Evolutionary conservation across 352 stramenopile genomes (phyloP), one percentile per base, ranked within the genome.

Genomic region (Phytophthora niederhauseri): DNA sequence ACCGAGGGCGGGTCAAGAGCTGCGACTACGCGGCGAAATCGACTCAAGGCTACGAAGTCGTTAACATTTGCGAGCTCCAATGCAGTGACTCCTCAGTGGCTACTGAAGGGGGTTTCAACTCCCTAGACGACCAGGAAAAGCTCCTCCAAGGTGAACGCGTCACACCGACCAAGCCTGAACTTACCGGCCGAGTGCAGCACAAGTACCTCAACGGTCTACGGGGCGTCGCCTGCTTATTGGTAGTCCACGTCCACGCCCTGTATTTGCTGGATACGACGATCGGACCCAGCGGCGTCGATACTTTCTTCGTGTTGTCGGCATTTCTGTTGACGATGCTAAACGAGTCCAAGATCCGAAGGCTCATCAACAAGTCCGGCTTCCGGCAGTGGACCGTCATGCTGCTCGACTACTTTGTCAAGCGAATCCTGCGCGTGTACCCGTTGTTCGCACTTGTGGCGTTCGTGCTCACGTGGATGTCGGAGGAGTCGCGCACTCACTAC

Each of bases 221-320:
- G 4, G 60, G 66, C 12, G 26, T 73, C 4, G 66, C 59, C 3
- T 22, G 59, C 55, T 46, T 73, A 19, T 43, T 73, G 52, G 60
- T 73, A 2, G 66, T 73, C 12, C 41, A 54, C 22, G 17, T 48
- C 24, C 66, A 73, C 54, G 56, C 60, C 0, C 6, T 43, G 12
- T 65, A 72, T 52, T 38, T 66, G 15, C 3, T 15, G n/a, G 61
- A 61, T 11, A 6, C 43, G 30, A 64, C 60, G n/a, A 28, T 74
- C 11, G 66, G 43, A 8, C 43, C 60, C 20, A 53, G n/a, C 6
- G 52, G 54, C 2, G 70, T 77, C 20, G 70, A 77, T 45, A 63
- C 55, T 2, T 77, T 77, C 50, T 77, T 77, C 52, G 70, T 77
- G 38, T 50, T 77, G 31, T 77, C 70, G 6, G 59, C 70, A 1